Evolutionary conservation across 352 stramenopile species (phyloP).

Genomic region (Thraustochytrium striatum): DNA sequence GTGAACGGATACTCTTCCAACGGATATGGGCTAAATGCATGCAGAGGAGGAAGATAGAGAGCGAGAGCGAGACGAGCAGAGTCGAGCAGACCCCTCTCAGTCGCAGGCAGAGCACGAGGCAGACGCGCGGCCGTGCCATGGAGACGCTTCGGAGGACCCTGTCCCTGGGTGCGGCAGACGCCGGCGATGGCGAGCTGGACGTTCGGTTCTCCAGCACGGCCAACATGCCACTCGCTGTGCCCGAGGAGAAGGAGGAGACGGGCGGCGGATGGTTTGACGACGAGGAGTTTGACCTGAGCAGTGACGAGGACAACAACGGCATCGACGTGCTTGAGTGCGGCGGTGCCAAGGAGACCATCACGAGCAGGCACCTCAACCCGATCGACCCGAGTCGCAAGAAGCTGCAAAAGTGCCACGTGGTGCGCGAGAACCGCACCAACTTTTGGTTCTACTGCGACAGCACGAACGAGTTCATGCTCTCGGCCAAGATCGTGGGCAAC

Average conservation of each 20-base stretch:
- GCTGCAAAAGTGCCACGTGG: constrained; percentile 29
- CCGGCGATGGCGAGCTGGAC: background rate
- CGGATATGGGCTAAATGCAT: too few species aligned
- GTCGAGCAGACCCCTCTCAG: too few species aligned
- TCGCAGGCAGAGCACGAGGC: too few species aligned
- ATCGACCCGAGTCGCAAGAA: constrained; percentile 4
- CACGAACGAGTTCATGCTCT: constrained; percentile 33
- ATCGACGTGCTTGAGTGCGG: constrained; percentile 32
- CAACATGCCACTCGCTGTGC: background rate
- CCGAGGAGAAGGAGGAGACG: too few species aligned
- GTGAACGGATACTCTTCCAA: too few species aligned
- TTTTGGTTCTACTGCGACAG: constrained; percentile 45
- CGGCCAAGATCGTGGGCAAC: constrained; percentile 24
- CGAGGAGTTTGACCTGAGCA: background rate
- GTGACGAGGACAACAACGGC: too few species aligned
- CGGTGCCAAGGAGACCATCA: constrained; percentile 24
- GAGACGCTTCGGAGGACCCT: background rate
- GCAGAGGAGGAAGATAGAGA: too few species aligned
- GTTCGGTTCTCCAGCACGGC: background rate
- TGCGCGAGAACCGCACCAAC: constrained; percentile 34
- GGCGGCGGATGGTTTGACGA: background rate
- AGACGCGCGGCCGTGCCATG: too few species aligned
- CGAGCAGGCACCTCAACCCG: constrained; percentile 2
- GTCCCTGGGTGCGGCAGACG: background rate
- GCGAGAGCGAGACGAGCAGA: too few species aligned